Percentiles rank a stretch among this genome's conserved stretches.
Evolutionary conservation across 2,329 filamentous ascomycete species (phyloP).

Genomic region (Trichoderma pleuroti): DNA sequence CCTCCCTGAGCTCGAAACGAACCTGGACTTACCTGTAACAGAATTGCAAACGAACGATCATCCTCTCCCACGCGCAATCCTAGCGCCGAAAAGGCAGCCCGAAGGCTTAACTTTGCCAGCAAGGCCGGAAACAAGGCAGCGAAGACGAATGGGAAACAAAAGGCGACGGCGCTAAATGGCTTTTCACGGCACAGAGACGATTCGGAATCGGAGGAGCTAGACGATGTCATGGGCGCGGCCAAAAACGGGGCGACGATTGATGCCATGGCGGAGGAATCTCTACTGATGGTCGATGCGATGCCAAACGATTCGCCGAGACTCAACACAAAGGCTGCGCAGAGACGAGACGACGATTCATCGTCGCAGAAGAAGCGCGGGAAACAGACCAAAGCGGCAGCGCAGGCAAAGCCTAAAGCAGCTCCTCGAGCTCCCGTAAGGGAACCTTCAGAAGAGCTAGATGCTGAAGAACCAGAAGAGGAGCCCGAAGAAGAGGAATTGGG

Average conservation of each 20-base stretch:
- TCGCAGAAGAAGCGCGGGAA: constrained; percentile 14
- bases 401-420: constrained; percentile 4
- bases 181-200: constrained; percentile 28
- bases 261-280: constrained; percentile 40
- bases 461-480: constrained; percentile 19
- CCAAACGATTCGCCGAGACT: constrained; percentile 20
- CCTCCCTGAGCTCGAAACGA: constrained; percentile 56
- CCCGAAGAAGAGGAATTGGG: background rate
- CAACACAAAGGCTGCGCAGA: background rate
- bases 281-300: constrained; percentile 40
- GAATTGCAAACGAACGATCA: constrained; percentile 37
- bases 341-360: constrained; percentile 21
- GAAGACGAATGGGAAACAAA: constrained; percentile 28
- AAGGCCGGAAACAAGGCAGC: constrained; percentile 20
- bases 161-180: constrained; percentile 26
- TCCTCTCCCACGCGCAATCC: constrained; percentile 48
- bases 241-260: constrained; percentile 28
- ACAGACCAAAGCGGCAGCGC: background rate
- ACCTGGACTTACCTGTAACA: constrained; percentile 42
- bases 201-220: constrained; percentile 24
- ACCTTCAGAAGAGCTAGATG: constrained; percentile 11
- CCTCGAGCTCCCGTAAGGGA: background rate
- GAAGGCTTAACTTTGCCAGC: constrained; percentile 51
- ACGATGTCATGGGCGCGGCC: constrained; percentile 25
- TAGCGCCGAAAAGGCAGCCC: constrained; percentile 35